Evolutionary conservation across 306 rosid species (phyloP).

Genomic region (Gastrolobium villosum): DNA sequence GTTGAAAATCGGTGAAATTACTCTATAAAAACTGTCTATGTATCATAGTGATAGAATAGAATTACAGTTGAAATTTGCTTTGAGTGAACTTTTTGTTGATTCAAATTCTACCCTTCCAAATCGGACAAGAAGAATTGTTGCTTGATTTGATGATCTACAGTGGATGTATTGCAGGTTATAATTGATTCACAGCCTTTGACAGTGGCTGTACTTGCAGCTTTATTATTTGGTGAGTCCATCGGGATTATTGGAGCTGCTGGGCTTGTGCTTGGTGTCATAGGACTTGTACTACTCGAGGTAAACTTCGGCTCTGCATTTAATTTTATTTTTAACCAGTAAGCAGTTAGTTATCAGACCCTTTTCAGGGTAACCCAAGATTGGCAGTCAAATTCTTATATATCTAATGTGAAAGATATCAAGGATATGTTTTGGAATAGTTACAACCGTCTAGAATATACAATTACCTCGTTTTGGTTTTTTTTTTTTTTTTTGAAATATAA

Average conservation of each 20-base stretch:
- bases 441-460: not conserved
- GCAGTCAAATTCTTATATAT: constrained; percentile 7
- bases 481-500: constrained; percentile 2
- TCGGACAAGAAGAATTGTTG: constrained; percentile 13
- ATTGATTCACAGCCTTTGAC: constrained; percentile 98
- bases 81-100: constrained; percentile 26
- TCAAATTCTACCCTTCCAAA: constrained; percentile 25
- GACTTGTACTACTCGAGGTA: constrained; percentile 93
- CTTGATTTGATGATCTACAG: constrained; percentile 30
- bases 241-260: constrained; percentile 87
- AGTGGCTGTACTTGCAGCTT: constrained; percentile 90
- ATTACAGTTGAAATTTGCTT: not conserved
- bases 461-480: not conserved
- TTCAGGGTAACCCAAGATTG: constrained; percentile 10
- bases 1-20: constrained; percentile 17
- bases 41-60: constrained; percentile 13
- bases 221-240: constrained; percentile 92
- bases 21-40: not conserved
- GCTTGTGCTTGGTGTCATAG: constrained; percentile 88
- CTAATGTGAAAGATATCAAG: constrained; percentile 22
- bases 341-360: not conserved
- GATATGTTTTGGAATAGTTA: constrained; percentile 28
- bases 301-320: constrained; percentile 5
- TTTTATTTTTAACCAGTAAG: constrained; percentile 7
- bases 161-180: constrained; percentile 72